Evolutionary conservation across 2,329 filamentous ascomycete genomes (phyloP), one percentile per base, ranked within the genome.

Genomic region (Endoconidiophora laricicola): DNA sequence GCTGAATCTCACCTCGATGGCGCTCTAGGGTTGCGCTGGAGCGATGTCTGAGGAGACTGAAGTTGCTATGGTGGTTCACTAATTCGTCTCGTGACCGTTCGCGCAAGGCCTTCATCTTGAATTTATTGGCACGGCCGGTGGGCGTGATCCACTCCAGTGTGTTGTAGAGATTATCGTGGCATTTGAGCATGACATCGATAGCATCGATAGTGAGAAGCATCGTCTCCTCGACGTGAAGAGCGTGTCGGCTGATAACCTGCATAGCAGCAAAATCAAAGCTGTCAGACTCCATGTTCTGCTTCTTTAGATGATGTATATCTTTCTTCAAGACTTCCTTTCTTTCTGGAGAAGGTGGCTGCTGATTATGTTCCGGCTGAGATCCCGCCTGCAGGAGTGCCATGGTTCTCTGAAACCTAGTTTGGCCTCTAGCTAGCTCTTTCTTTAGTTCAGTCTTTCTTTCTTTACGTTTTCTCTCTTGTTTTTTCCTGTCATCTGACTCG

Each of bases 191-290:
- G 14, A 4, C n/a, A n/a, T 44, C n/a, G 12, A 44, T 12, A 16
- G 42, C 3, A 7, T 29, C 22, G 16, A 44, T 16, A 2, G 42
- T 44, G 9, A 44, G 12, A 3, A 44, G 22, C 1, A 44, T 18
- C 4, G 43, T 44, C n/a, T 44, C 43, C 22, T 36, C 33, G 14
- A 44, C 43, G 23, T 44, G 43, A 29, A 44, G 26, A 26, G 43
- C 14, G 24, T 44, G 43, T n/a, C 43, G 43, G 23, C 24, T 44
- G 24, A 44, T 44, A 18, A 44, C 24, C 24, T 44, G 43, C 43
- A 44, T 44, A 6, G 26, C 24, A 18, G 43, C 43, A 29, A 44
- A 44, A 18, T 44, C 33, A 18, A 16, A 24, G 3, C 9, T n/a
- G 23, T 44, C 43, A 14, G 6, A 7, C 6, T 33, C 22, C n/a